A percentile compares a stretch with the other conserved stretches of the same genome.
Evolutionary conservation across 2,329 filamentous ascomycete species (phyloP).

Genomic region (Pseudocercospora pini-densiflorae): DNA sequence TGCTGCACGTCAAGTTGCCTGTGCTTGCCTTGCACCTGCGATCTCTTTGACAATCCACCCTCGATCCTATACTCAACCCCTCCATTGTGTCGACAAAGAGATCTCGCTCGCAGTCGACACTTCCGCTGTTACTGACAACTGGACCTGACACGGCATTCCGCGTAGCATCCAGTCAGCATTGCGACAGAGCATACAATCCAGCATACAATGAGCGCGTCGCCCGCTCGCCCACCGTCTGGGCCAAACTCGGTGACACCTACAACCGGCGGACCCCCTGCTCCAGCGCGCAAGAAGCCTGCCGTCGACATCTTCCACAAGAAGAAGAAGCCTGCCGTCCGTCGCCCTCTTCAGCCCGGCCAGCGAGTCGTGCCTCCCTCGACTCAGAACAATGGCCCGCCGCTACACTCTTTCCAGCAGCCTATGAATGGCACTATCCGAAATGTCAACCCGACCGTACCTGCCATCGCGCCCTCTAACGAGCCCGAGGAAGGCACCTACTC

Average conservation of each 20-base stretch:
- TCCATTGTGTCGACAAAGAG: background rate
- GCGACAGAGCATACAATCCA: background rate
- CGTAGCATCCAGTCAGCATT: background rate
- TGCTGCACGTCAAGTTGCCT: background rate
- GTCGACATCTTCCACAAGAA: conserved; percentile 42
- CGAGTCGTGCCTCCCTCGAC: conserved; percentile 13
- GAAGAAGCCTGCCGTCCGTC: conserved; percentile 43
- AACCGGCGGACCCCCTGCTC: conserved; percentile 41
- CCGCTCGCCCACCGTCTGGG: conserved; percentile 38
- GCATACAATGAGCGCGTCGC: conserved; percentile 42
- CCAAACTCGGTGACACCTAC: conserved; percentile 42
- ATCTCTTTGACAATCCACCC: background rate
- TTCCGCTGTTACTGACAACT: background rate
- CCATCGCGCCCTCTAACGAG: conserved; percentile 27
- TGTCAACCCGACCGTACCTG: conserved; percentile 17
- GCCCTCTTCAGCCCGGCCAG: conserved; percentile 16
- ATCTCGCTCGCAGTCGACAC: background rate
- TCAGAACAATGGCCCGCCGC: conserved; percentile 17
- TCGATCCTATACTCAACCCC: background rate
- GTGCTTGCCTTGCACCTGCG: background rate
- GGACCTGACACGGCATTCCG: background rate
- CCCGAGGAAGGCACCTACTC: conserved; percentile 32
- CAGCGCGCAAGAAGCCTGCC: conserved; percentile 41
- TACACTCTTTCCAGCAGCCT: conserved; percentile 14
- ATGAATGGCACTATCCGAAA: conserved; percentile 13